These are phyloP conservation scores for Penicillium expansum DNA, from an alignment of 2,329 filamentous ascomycete genomes.

Conservation along the genomic window DNA sequence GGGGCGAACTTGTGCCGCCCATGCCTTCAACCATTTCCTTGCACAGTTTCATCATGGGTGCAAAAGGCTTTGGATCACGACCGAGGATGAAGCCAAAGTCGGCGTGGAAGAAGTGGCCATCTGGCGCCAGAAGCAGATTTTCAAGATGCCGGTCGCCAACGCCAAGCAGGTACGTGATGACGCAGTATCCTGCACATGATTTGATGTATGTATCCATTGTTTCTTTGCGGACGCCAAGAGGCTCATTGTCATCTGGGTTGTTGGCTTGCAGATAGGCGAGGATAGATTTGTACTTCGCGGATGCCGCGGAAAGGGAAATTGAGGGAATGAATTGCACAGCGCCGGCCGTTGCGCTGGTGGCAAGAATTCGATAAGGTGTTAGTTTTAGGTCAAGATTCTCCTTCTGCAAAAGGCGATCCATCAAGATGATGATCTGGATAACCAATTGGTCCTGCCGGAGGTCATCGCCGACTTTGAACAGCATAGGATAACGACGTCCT, in stretches of 20 bases:
- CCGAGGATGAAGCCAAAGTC: constrained; percentile 98
- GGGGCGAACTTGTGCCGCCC: constrained; percentile 76
- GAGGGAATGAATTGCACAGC: constrained; percentile 93
- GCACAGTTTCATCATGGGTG: constrained; percentile 92
- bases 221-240: constrained; percentile 84
- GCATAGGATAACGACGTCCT: constrained; percentile 78
- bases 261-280: constrained; percentile 83
- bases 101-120: constrained; percentile 95
- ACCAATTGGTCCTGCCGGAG: constrained; percentile 95
- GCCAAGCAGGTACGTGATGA: constrained; percentile 95
- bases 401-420: constrained; percentile 93
- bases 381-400: constrained; percentile 95
- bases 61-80: constrained; percentile 94
- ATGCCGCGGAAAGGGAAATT: constrained; percentile 76
- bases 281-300: constrained; percentile 74
- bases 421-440: constrained; percentile 94
- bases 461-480: constrained; percentile 97
- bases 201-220: constrained; percentile 93
- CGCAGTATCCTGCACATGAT: constrained; percentile 95
- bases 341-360: constrained; percentile 83
- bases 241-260: constrained; percentile 79
- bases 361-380: constrained; percentile 92
- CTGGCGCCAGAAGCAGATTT: constrained; percentile 85
- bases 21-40: constrained; percentile 99
- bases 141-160: constrained; percentile 95